phyloP scores from a whole-genome alignment of 352 stramenopile genomes.

The Phytophthora meadii region DNA sequence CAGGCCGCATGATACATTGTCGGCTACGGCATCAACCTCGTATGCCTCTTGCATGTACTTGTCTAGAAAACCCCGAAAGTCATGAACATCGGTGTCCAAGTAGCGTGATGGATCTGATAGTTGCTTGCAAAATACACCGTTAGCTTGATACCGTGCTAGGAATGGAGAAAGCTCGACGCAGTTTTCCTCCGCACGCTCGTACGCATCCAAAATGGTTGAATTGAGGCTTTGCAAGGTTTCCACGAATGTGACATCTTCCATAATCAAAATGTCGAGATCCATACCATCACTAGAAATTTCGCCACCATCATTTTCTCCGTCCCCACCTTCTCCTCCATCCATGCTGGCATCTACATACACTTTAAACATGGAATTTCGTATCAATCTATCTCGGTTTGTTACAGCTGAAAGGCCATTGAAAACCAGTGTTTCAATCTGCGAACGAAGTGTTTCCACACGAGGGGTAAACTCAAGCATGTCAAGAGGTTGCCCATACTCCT shows the following conservation, averaged over 20 bases:
- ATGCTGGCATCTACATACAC: slow-evolving; percentile 67
- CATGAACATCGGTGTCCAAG: slow-evolving; percentile 51
- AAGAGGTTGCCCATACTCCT: slow-evolving; percentile 8
- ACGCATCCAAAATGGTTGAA: slow-evolving; percentile 62
- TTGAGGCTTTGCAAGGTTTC: slow-evolving; percentile 65
- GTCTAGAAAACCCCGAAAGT: slow-evolving; percentile 65
- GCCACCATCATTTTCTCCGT: slow-evolving; percentile 48
- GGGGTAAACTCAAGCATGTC: slow-evolving; percentile 63
- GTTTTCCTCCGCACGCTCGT: slow-evolving; percentile 56
- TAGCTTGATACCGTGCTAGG: slow-evolving; percentile 76
- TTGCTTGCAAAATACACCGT: slow-evolving; percentile 63
- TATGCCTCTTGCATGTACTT: slow-evolving; percentile 71
- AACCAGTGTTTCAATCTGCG: slow-evolving; percentile 72
- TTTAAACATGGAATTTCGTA: slow-evolving; percentile 71
- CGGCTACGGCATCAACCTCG: slow-evolving; percentile 58
- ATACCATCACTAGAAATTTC: slow-evolving; percentile 58
- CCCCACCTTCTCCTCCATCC: slow-evolving; percentile 43
- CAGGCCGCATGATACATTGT: slow-evolving; percentile 54
- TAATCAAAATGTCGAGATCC: slow-evolving; percentile 83
- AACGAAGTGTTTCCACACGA: slow-evolving; percentile 57
- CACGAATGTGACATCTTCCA: slow-evolving; percentile 71
- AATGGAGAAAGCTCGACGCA: slow-evolving; percentile 73
- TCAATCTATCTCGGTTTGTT: slow-evolving; percentile 67
- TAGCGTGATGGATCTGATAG: slow-evolving; percentile 39
- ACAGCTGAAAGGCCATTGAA: slow-evolving; percentile 74